These are phyloP conservation scores for Catunica adiposa DNA, from an alignment of 2,329 filamentous ascomycete genomes.

Conservation along the genomic window DNA sequence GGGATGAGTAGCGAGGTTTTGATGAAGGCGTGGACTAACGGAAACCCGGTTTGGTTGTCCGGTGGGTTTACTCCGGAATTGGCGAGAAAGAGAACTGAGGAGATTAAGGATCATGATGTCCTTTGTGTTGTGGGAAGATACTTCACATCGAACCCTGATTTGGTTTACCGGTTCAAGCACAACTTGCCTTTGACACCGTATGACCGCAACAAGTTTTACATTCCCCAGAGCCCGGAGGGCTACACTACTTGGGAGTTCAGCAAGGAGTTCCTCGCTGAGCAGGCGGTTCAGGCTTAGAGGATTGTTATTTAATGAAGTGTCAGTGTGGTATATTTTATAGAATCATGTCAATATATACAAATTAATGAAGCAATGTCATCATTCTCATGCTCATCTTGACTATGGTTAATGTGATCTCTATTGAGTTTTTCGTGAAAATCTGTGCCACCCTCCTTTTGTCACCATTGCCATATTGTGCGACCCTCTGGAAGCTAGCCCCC, in stretches of 20 bases:
- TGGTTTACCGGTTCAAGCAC: constrained; percentile 20
- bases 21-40: constrained; percentile 3
- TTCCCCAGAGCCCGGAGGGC: constrained; percentile 15
- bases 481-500: not conserved
- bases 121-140: constrained; percentile 21
- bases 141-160: constrained; percentile 23
- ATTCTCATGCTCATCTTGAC: too few species aligned
- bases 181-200: constrained; percentile 19
- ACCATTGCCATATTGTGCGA: not conserved
- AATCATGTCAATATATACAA: not conserved
- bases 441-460: too few species aligned
- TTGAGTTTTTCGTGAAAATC: too few species aligned
- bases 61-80: constrained; percentile 20
- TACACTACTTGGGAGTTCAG: constrained; percentile 9
- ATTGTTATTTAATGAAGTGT: not conserved
- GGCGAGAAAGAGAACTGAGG: constrained; percentile 17
- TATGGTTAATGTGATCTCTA: too few species aligned
- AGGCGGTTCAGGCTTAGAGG: not conserved
- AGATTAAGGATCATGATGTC: constrained; percentile 18
- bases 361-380: not conserved
- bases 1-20: constrained; percentile 18
- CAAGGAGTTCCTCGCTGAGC: constrained; percentile 2
- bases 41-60: constrained; percentile 21
- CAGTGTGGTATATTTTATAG: not conserved
- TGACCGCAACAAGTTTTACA: constrained; percentile 20